A percentile compares a stretch with the other conserved stretches of the same genome.
Conservation (phyloP, 768 basidiomycete species). For the Amanita fuliginea region DNA sequence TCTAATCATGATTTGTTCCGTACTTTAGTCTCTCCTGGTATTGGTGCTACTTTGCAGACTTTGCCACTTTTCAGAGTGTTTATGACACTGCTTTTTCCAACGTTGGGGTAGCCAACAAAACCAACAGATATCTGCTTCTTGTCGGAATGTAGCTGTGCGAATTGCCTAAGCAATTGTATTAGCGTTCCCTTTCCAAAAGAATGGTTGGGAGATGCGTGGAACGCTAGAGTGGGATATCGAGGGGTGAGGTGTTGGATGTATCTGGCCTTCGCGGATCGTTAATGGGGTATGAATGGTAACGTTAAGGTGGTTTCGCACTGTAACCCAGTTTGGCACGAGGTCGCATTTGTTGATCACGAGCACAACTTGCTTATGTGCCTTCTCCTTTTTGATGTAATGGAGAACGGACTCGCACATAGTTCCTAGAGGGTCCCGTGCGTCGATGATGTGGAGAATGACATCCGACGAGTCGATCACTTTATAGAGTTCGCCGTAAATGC, state of each 20-base stretch:
- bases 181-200: slow-evolving; percentile 98
- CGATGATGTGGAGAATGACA: slow-evolving; percentile 88
- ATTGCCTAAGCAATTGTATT: slow-evolving; percentile 93
- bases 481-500: slow-evolving; percentile 97
- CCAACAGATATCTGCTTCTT: slow-evolving; percentile 99
- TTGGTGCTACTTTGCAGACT: slow-evolving; percentile 92
- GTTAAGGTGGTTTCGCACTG: slow-evolving; percentile 38
- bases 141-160: slow-evolving; percentile 93
- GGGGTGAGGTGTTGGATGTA: slow-evolving; percentile 94
- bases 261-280: slow-evolving; percentile 50
- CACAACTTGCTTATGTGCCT: slow-evolving; percentile 94
- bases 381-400: slow-evolving; percentile 91
- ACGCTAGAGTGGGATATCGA: slow-evolving; percentile 91
- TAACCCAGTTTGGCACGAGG: slow-evolving; percentile 97
- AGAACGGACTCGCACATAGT: slow-evolving; percentile 93
- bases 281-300: slow-evolving; percentile 2
- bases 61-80: slow-evolving; percentile 98
- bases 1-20: slow-evolving; percentile 9
- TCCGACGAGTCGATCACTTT: slow-evolving; percentile 99
- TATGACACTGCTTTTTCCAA: slow-evolving; percentile 95
- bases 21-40: slow-evolving; percentile 95
- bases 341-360: slow-evolving; percentile 98
- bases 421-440: slow-evolving; percentile 91
- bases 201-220: slow-evolving; percentile 98
- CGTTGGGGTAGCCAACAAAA: slow-evolving; percentile 96